Percentiles rank a stretch among this genome's conserved stretches.
phyloP scores from a whole-genome alignment of 139 green algal species.

The Haematococcus lacustris region DNA sequence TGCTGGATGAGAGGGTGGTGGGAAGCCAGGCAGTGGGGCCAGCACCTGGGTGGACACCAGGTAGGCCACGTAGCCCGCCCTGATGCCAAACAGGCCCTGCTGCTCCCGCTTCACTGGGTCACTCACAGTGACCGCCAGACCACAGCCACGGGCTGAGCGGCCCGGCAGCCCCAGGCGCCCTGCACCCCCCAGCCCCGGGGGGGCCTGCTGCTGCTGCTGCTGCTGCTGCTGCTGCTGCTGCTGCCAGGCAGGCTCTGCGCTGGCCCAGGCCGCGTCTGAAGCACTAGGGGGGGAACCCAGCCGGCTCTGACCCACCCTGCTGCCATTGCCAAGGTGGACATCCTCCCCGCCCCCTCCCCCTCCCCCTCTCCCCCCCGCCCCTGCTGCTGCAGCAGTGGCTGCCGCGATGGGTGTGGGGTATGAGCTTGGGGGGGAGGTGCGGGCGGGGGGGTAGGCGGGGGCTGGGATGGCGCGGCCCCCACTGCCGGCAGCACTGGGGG shows the following conservation, averaged over 20 bases:
- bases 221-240: not conserved
- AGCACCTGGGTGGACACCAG: constrained; percentile 40
- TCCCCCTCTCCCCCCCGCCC: no score
- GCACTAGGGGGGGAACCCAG: not conserved
- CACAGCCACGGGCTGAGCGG: not conserved
- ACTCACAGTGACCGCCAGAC: not conserved
- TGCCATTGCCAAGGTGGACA: no score
- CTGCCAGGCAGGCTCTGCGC: not conserved
- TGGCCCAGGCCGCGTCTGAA: not conserved
- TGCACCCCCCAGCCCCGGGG: not conserved
- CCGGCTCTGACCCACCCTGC: not conserved
- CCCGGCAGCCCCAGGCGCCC: not conserved
- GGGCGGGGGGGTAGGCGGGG: not conserved
- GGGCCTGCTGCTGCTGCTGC: not conserved
- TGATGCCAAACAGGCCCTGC: not conserved
- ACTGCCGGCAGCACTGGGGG: not conserved
- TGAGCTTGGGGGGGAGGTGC: no score
- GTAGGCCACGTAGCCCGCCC: constrained; percentile 49
- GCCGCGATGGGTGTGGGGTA: no score
- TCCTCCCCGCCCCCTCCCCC: no score
- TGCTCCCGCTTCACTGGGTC: not conserved
- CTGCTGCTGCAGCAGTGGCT: no score
- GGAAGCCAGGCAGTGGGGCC: not conserved
- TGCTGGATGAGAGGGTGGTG: no score
- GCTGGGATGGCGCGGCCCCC: not conserved